These are phyloP conservation scores for Recurvomyces mirabilis DNA, from an alignment of 495 filamentous ascomycete species.

Conservation along the genomic window DNA sequence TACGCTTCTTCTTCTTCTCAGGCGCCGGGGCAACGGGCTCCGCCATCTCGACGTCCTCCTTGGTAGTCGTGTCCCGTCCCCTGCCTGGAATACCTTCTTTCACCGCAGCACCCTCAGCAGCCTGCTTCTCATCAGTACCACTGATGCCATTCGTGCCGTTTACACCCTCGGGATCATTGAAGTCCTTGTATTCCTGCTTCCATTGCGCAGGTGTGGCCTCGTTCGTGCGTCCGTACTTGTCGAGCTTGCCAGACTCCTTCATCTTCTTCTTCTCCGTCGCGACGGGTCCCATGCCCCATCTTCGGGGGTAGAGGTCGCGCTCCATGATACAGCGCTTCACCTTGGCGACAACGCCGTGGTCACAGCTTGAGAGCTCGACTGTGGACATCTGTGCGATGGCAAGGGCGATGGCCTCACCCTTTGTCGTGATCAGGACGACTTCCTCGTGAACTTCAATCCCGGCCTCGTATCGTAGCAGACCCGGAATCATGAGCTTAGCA, in stretches of 20 bases:
- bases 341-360: conserved; percentile 94
- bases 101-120: conserved; percentile 13
- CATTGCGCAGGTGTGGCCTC: conserved; percentile 85
- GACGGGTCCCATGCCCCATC: conserved; percentile 89
- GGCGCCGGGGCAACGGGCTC: conserved; percentile 28
- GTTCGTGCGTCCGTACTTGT: conserved; percentile 90
- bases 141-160: conserved; percentile 1
- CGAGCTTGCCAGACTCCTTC: conserved; percentile 92
- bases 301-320: conserved; percentile 83
- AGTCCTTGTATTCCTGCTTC: conserved; percentile 84
- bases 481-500: conserved; percentile 95
- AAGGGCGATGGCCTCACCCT: conserved; percentile 94
- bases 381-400: conserved; percentile 94
- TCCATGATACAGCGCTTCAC: conserved; percentile 99
- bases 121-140: conserved; percentile 10
- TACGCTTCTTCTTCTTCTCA: conserved; percentile 29
- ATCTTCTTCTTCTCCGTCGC: conserved; percentile 97
- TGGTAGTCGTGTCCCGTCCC: conserved; percentile 32
- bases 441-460: conserved; percentile 84
- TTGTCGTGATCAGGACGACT: conserved; percentile 94
- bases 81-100: conserved; percentile 17
- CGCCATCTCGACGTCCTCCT: conserved; percentile 32
- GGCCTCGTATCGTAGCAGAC: conserved; percentile 78
- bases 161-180: conserved; percentile 43
- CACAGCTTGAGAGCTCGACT: conserved; percentile 79